These are phyloP conservation scores for Gossypium turneri DNA, from an alignment of 345 rosid species.

Conservation along the genomic window DNA sequence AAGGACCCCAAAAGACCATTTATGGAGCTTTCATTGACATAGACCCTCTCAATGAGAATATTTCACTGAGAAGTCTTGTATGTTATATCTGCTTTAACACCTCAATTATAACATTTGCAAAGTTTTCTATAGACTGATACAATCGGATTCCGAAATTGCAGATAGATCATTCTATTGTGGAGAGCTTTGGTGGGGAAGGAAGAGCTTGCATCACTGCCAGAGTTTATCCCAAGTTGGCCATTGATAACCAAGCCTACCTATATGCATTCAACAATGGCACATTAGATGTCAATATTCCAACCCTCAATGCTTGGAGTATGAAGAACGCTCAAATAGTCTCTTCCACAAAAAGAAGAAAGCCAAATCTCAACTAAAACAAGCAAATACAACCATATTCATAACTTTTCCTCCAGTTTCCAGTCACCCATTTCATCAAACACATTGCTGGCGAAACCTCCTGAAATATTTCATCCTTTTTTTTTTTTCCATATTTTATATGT, in stretches of 20 bases:
- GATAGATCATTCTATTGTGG: conserved; percentile 15
- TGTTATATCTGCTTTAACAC: neutral
- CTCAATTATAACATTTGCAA: neutral
- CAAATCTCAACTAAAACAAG: neutral
- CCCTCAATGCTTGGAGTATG: conserved; percentile 37
- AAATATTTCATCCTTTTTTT: no score
- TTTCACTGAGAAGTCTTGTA: conserved; percentile 44
- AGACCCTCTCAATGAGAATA: conserved; percentile 35
- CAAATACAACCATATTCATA: neutral
- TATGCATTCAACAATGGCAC: conserved; percentile 40
- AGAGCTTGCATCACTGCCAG: conserved; percentile 54
- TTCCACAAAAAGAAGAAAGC: neutral
- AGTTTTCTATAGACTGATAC: neutral
- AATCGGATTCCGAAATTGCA: neutral
- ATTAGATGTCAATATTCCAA: conserved; percentile 27
- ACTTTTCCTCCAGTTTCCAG: no score
- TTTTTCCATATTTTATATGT: no score
- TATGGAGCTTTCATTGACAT: conserved; percentile 52
- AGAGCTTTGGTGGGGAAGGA: conserved; percentile 45
- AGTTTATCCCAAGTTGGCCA: conserved; percentile 49
- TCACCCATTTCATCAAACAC: no score
- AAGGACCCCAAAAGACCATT: conserved; percentile 40
- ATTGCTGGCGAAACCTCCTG: neutral
- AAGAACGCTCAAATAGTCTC: conserved; percentile 28
- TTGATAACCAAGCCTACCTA: conserved; percentile 26